Conservation (phyloP, 2,329 filamentous ascomycete genomes). For the Aspergillus sp. region DNA sequence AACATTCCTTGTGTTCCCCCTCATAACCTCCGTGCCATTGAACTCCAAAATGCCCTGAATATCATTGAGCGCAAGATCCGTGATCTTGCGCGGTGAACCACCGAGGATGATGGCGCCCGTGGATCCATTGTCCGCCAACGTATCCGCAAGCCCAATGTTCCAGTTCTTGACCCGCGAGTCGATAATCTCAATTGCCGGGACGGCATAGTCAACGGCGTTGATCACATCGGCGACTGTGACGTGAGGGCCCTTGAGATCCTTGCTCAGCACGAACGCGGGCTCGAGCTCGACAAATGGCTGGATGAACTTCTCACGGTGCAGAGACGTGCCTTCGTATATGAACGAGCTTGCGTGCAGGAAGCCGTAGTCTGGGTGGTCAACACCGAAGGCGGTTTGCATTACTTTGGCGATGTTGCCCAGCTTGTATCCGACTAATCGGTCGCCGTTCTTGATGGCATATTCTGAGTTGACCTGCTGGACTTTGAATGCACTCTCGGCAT, state of each 20-base stretch:
- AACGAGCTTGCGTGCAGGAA: conserved; percentile 19
- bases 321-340: conserved; percentile 17
- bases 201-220: conserved; percentile 18
- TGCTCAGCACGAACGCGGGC: conserved; percentile 17
- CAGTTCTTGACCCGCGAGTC: conserved; percentile 20
- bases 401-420: conserved; percentile 24
- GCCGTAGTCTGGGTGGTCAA: conserved; percentile 22
- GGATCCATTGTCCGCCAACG: conserved; percentile 20
- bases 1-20: conserved; percentile 18
- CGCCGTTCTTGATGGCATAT: conserved; percentile 16
- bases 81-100: conserved; percentile 16
- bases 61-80: conserved; percentile 16
- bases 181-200: conserved; percentile 21
- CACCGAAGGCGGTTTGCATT: conserved; percentile 21
- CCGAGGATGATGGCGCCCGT: conserved; percentile 18
- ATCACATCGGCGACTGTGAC: conserved; percentile 20
- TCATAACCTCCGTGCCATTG: conserved; percentile 19
- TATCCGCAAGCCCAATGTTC: conserved; percentile 20
- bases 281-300: conserved; percentile 21
- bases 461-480: conserved; percentile 16
- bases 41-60: conserved; percentile 12
- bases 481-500: conserved; percentile 15
- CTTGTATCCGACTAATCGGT: conserved; percentile 21
- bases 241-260: conserved; percentile 15
- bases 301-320: conserved; percentile 13